Evolutionary conservation across 495 filamentous ascomycete genomes (phyloP), one percentile per base, ranked within the genome.

Genomic region (Penicillium flavigenum): DNA sequence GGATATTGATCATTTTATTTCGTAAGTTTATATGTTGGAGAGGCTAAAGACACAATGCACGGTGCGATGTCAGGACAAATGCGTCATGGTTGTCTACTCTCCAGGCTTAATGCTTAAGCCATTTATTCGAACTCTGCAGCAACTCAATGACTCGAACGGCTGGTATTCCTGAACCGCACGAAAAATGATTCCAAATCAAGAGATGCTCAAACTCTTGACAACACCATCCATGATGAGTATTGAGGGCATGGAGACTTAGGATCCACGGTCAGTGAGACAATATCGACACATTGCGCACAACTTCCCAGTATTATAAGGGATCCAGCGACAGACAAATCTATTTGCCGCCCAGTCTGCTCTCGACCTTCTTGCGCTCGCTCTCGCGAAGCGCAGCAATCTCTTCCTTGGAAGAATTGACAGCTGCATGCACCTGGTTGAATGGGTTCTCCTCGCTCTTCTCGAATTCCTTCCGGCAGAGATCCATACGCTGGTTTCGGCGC

Each of bases 401-500:
- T 10, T 92, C 89, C 76, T 83, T 88, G 26, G 82, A 83, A 38
- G 87, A 84, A 72, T 98, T 86, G 70, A 90, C 89, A 19, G 73
- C 70, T 8, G 85, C 88, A 56, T 79, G 79, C 14, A 82, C 83
- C 73, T 95, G 90, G 72, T 94, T 96, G 70, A 96, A 92, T 39
- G 94, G 94, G 68, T 98, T 98, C 69, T 98, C 94, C 5, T 86
- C 84, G 66, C 86, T 87, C 76, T 90, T 93, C 71, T 92, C 84
- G 69, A 96, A 98, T 75, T 98, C 95, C 78, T 93, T 92, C 60
- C 78, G 68, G 47, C 94, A 86, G 56, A 84, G 73, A 60, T 94
- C 88, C 45, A 88, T 81, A 71, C 88, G 86, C 84, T 96, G 89
- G 63, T 92, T 81, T 56, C 86, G 78, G 46, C 92, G 77, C 66